These are phyloP conservation scores for Raphanus sativus DNA, from an alignment of 345 rosid species.

Conservation along the genomic window DNA sequence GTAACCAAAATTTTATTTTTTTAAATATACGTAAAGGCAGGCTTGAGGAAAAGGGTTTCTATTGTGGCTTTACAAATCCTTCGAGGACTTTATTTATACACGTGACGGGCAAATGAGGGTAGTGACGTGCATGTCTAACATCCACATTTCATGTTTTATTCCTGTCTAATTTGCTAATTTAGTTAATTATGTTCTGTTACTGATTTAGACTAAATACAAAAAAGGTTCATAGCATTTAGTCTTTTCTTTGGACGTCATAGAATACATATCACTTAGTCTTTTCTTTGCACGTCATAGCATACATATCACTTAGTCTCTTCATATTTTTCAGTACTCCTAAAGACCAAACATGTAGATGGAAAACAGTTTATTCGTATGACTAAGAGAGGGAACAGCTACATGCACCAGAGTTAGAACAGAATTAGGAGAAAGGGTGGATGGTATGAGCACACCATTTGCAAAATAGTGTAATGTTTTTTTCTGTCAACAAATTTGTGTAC, in stretches of 20 bases:
- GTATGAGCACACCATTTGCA: neutral
- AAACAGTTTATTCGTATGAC: neutral
- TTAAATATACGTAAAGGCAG: neutral
- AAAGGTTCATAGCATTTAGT: neutral
- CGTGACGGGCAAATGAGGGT: neutral
- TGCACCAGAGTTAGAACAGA: neutral
- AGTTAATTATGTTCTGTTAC: neutral
- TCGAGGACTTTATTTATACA: constrained; percentile 26
- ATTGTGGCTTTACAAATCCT: constrained; percentile 10
- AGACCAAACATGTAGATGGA: neutral
- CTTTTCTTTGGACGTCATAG: too few relatives aligned
- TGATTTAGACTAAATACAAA: neutral
- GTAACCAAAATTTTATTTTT: neutral
- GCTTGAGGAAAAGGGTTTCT: neutral
- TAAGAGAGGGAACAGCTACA: neutral
- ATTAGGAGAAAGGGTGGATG: neutral
- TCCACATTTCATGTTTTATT: constrained; percentile 16
- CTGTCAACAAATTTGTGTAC: neutral
- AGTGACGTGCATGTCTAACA: constrained; percentile 24
- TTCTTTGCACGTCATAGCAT: too few relatives aligned
- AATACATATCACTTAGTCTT: too few relatives aligned
- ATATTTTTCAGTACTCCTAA: neutral
- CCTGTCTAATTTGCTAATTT: constrained; percentile 15
- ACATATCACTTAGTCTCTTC: neutral
- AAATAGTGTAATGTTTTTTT: neutral